Base-by-base conservation (phyloP, 495 filamentous ascomycete genomes). In the Neurospora sp. region DNA sequence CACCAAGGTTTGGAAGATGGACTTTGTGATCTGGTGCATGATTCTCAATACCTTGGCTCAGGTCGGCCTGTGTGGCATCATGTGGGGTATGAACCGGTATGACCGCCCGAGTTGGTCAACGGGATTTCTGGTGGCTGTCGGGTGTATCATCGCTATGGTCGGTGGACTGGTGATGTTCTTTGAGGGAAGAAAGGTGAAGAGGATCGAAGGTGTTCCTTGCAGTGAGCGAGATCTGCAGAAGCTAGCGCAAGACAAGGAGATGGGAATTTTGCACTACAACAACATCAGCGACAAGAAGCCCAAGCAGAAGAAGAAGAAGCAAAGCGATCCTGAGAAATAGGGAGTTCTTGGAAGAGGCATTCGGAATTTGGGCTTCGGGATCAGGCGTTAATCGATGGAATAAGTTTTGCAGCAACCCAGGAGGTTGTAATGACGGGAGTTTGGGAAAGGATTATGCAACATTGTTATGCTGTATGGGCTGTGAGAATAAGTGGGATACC, bases 31-130 rank as follows among this genome's bases (percentile, higher is more conserved):
- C 69, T 94, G 90, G 90, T 82, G 85, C 62, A 93, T 92, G 78
- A 85, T 93, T 9, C 80, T 83, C 78, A 96, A 96, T 78, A 94
- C 92, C 0, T 88, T 95, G 75, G 85, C 94, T 13, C 93, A 96
- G 79, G 82, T 79, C 39, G 86, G 85, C 4, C 84, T 97, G 3
- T 91, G 89, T 21, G 88, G 85, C 5, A 91, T 92, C 79, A 96
- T 96, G 93, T 96, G 92, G 91, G 90, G 86, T 1, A 83, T 89
- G 79, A 92, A 93, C 76, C 83, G 93, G 24, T 89, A 87, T 78
- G 81, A 89, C 17, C 84, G 93, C 37, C 92, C 93, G 3, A 84
- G 85, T 21, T 94, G 92, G 92, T 84, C 87, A 8, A 94, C 91
- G 2, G 93, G 92, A 1, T 77, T 91, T 10, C 91, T 95, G 77